These are phyloP conservation scores for Triticum aestivum DNA, from an alignment of 176 grass and related monocot genomes.

Conservation along the genomic window IWGSC_CS_RefSeq_v2.1 NC_057800.1:639962777-639963276, in stretches of 20 bases:
- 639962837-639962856: background rate
- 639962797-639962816: background rate
- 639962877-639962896: background rate
- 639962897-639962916: background rate
- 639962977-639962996: background rate
- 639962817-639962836: background rate
- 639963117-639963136: background rate
- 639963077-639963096: background rate
- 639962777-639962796: background rate
- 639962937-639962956: background rate
- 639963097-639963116: background rate
- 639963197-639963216: background rate
- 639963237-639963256: background rate
- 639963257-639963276: background rate
- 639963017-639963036: background rate
- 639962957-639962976: background rate
- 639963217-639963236: background rate
- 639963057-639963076: background rate
- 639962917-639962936: background rate
- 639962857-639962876: background rate
- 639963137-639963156: background rate
- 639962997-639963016: background rate
- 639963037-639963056: background rate
- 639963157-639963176: background rate
- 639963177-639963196: background rate